Conservation (phyloP, 202 grass and related monocot species). For the Eragrostis tef region DNA sequence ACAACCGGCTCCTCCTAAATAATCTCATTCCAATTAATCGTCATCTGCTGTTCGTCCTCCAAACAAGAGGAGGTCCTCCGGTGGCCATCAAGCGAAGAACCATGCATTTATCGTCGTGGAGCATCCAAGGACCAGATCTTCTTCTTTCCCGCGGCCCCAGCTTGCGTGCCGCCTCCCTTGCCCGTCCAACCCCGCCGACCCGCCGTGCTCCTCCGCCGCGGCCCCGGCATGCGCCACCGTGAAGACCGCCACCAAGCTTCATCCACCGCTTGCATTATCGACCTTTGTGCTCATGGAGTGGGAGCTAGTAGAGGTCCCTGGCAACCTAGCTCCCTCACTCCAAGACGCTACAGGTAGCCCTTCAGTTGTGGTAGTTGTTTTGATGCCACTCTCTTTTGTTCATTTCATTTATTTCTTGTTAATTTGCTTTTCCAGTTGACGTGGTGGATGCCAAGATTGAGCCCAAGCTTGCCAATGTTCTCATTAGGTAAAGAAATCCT, state of each 20-base stretch:
- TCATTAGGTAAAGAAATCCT: constrained; percentile 63
- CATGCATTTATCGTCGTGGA: no score
- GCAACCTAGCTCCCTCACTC: constrained; percentile 42
- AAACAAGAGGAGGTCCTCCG: no score
- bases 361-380: background rate
- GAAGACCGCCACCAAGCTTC: no score
- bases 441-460: constrained; percentile 70
- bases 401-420: background rate
- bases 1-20: background rate
- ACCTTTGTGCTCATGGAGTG: constrained; percentile 47
- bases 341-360: constrained; percentile 60
- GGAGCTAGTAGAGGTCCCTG: constrained; percentile 63
- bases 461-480: constrained; percentile 64
- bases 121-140: no score
- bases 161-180: no score
- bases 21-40: background rate
- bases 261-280: no score
- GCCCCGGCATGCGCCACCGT: no score
- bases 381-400: background rate
- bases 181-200: no score
- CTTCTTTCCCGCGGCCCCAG: no score
- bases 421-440: constrained; percentile 47
- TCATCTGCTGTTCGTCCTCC: no score
- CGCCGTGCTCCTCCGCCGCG: no score
- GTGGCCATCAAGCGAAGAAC: no score